Conservation (phyloP, 768 basidiomycete genomes). For the Suillus occidentalis region DNA sequence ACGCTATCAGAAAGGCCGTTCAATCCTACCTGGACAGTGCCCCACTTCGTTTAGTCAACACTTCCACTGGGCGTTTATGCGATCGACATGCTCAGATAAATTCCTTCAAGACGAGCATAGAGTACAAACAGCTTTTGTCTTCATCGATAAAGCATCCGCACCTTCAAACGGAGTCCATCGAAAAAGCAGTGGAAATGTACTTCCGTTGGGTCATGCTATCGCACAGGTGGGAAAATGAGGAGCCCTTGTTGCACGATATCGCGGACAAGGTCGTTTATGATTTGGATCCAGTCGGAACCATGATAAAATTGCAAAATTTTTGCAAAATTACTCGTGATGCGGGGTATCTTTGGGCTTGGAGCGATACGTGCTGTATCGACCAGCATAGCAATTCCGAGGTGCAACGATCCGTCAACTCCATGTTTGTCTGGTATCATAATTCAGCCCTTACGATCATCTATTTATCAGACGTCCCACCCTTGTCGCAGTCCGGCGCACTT, state of each 20-base stretch:
- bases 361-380: conserved; percentile 17
- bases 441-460: conserved; percentile 6
- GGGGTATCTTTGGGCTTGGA: conserved; percentile 9
- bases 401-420: conserved; percentile 1
- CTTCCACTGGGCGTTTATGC: conserved; percentile 3
- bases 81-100: neutral
- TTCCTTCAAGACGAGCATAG: neutral
- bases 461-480: conserved; percentile 4
- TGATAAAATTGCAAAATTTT: conserved; percentile 6
- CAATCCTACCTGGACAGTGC: neutral
- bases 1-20: neutral
- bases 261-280: neutral
- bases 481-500: neutral
- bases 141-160: neutral
- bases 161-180: neutral
- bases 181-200: conserved; percentile 1
- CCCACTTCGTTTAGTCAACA: conserved; percentile 2
- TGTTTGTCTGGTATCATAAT: conserved; percentile 4
- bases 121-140: neutral
- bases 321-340: neutral
- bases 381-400: conserved; percentile 13
- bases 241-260: conserved; percentile 4
- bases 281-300: neutral
- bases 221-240: conserved; percentile 2
- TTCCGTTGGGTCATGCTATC: conserved; percentile 7